Percentiles rank a stretch among this genome's conserved stretches.
phyloP scores from a whole-genome alignment of 1,284 basidiomycete species.

The Lignosus rhinocerotis region DNA sequence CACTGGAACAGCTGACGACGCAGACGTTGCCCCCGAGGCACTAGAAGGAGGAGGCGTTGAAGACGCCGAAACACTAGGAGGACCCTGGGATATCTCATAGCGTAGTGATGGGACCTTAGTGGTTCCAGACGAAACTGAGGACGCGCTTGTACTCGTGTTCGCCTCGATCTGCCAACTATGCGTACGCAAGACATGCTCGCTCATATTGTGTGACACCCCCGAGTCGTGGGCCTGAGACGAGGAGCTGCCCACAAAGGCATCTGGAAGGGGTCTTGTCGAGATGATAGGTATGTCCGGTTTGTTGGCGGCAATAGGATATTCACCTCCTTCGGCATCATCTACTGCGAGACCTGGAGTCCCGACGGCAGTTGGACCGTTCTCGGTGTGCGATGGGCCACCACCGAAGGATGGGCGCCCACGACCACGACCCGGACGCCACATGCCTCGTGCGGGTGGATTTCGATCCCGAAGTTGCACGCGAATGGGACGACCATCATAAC shows the following conservation, averaged over 20 bases:
- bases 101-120: slow-evolving; percentile 19
- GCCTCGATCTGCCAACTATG: background rate
- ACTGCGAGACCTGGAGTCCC: background rate
- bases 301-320: no score
- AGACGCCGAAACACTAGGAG: slow-evolving; percentile 4
- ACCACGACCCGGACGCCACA: slow-evolving; percentile 26
- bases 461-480: slow-evolving; percentile 58
- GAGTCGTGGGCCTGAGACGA: background rate
- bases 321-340: background rate
- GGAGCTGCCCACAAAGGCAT: background rate
- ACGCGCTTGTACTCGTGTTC: slow-evolving; percentile 2
- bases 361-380: background rate
- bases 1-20: slow-evolving; percentile 32
- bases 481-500: slow-evolving; percentile 65
- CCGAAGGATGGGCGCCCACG: slow-evolving; percentile 9
- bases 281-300: background rate
- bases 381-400: background rate
- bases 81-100: slow-evolving; percentile 3
- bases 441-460: slow-evolving; percentile 28
- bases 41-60: slow-evolving; percentile 16
- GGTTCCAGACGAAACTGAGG: slow-evolving; percentile 21
- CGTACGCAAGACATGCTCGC: background rate
- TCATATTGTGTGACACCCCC: background rate
- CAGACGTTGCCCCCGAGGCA: slow-evolving; percentile 21
- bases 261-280: background rate